These are phyloP conservation scores for Amphichorda felina DNA, from an alignment of 2,329 filamentous ascomycete species.

Conservation along the genomic window DNA sequence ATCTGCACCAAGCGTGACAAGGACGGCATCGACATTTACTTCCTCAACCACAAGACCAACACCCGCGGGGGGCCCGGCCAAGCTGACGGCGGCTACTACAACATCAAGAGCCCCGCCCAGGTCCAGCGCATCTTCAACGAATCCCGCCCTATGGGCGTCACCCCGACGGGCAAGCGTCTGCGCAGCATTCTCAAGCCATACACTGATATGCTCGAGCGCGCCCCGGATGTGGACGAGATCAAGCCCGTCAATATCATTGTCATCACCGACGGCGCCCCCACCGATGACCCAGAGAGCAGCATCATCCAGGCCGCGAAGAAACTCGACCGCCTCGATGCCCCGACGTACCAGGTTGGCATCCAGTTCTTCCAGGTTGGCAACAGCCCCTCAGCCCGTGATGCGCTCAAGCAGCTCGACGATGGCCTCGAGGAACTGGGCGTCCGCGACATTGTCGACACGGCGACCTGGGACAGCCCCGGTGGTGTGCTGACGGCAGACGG, in stretches of 20 bases:
- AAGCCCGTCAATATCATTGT: constrained; percentile 87
- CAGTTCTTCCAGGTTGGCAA: constrained; percentile 94
- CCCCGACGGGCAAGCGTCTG: constrained; percentile 64
- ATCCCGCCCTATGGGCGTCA: constrained; percentile 55
- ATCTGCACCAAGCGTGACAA: constrained; percentile 70
- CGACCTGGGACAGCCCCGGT: constrained; percentile 49
- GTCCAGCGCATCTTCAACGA: constrained; percentile 61
- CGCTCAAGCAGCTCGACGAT: constrained; percentile 67
- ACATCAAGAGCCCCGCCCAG: constrained; percentile 43
- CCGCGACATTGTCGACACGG: constrained; percentile 87
- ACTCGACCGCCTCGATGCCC: constrained; percentile 58
- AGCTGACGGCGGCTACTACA: constrained; percentile 45
- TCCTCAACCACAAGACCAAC: constrained; percentile 58
- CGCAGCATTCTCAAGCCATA: constrained; percentile 65
- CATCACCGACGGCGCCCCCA: constrained; percentile 78
- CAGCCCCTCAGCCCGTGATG: constrained; percentile 50
- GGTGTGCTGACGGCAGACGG: constrained; percentile 49
- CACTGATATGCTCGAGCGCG: constrained; percentile 29
- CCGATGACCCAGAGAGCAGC: constrained; percentile 63
- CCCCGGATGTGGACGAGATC: constrained; percentile 29
- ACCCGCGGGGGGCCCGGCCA: constrained; percentile 20
- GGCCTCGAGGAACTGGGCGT: constrained; percentile 42
- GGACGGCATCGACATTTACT: constrained; percentile 86
- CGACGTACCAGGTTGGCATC: constrained; percentile 74
- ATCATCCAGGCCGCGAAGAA: constrained; percentile 57